Conservation (phyloP, 2,329 filamentous ascomycete species). For the Verticillium nubilum region DNA sequence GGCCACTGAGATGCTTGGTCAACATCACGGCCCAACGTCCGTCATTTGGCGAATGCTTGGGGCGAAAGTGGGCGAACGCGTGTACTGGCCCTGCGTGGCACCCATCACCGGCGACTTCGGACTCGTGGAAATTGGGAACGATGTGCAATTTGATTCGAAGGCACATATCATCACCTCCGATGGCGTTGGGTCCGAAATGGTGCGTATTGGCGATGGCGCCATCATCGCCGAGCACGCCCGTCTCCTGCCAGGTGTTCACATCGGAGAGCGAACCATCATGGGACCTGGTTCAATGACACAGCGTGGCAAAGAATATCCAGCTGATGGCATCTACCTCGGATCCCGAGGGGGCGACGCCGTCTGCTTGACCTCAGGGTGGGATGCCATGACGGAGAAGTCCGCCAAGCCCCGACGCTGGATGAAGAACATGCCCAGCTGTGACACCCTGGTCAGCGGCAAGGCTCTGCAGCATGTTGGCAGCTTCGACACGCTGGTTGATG, state of each 20-base stretch:
- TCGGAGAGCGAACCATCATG: conserved; percentile 43
- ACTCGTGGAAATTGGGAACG: conserved; percentile 47
- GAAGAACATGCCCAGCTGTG: background rate
- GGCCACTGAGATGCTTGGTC: conserved; percentile 44
- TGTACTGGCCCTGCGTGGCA: conserved; percentile 54
- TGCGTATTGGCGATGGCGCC: conserved; percentile 40
- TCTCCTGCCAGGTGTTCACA: conserved; percentile 42
- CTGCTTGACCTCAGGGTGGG: conserved; percentile 24
- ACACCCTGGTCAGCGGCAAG: conserved; percentile 12
- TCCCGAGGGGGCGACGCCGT: conserved; percentile 45
- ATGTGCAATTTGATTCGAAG: conserved; percentile 55
- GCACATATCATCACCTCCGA: conserved; percentile 49
- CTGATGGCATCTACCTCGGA: conserved; percentile 44
- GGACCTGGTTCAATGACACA: conserved; percentile 47
- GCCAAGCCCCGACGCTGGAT: conserved; percentile 9
- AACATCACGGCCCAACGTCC: conserved; percentile 50
- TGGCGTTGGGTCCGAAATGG: conserved; percentile 37
- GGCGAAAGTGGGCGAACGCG: conserved; percentile 43
- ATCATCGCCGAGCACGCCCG: conserved; percentile 54
- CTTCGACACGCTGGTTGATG: conserved; percentile 17
- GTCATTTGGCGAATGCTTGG: conserved; percentile 44
- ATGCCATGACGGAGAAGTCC: conserved; percentile 6
- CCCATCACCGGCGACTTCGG: conserved; percentile 49
- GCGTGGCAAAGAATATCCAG: conserved; percentile 35
- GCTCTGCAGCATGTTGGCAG: conserved; percentile 17